Evolutionary conservation across 306 rosid genomes (phyloP).

Genomic region (Lupinus albus): DNA sequence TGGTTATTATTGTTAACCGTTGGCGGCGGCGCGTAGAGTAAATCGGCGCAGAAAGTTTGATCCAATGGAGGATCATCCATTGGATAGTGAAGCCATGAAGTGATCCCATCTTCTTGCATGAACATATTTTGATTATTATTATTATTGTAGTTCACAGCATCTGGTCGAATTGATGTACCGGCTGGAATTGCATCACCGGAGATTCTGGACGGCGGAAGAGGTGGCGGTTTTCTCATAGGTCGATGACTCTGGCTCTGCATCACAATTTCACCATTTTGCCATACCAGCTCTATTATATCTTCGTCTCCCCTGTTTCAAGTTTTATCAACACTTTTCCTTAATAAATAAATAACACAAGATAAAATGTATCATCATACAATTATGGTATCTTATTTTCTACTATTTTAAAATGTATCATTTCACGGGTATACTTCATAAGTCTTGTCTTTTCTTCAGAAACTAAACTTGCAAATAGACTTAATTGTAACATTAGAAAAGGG

Average conservation of each 20-base stretch:
- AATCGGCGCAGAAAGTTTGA: slow-evolving; percentile 58
- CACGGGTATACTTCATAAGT: no score
- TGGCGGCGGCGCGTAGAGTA: slow-evolving; percentile 46
- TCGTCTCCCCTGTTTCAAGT: slow-evolving; percentile 64
- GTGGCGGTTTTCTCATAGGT: slow-evolving; percentile 34
- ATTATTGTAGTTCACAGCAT: slow-evolving; percentile 25
- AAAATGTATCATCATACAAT: no score
- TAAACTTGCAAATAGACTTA: no score
- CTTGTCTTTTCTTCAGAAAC: no score
- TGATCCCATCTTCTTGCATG: slow-evolving; percentile 84
- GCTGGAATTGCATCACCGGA: slow-evolving; percentile 36
- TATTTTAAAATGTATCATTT: no score
- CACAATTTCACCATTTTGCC: slow-evolving; percentile 78
- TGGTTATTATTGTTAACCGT: slow-evolving; percentile 14
- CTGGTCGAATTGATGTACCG: slow-evolving; percentile 41
- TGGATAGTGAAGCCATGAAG: slow-evolving; percentile 79
- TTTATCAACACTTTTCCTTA: no score
- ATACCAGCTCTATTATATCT: slow-evolving; percentile 72
- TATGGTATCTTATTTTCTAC: no score
- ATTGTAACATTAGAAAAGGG: slow-evolving; percentile 9
- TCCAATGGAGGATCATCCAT: slow-evolving; percentile 53
- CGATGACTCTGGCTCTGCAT: slow-evolving; percentile 70
- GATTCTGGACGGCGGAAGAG: slow-evolving; percentile 32
- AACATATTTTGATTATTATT: slow-evolving; percentile 51
- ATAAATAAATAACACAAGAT: slow-evolving; percentile 50